Percentiles rank a stretch among this genome's conserved stretches.
Conservation (phyloP, 2,329 filamentous ascomycete species). For the Hymenoscyphus linearis region DNA sequence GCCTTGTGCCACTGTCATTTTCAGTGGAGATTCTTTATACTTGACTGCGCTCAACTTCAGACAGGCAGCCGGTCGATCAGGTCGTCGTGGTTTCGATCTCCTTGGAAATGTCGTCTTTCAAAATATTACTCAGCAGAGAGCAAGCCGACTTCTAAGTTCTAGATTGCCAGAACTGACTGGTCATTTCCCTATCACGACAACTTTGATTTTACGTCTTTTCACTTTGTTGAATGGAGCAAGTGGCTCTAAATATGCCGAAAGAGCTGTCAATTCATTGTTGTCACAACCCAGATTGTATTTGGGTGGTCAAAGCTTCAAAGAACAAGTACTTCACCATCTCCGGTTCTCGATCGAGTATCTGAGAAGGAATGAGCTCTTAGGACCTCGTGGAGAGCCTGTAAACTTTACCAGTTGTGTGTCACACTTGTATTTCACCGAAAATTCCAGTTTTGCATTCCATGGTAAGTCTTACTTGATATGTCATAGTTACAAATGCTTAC, state of each 20-base stretch:
- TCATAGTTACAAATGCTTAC: slow-evolving; percentile 11
- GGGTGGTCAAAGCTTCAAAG: slow-evolving; percentile 61
- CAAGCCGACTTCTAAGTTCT: slow-evolving; percentile 66
- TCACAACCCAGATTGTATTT: slow-evolving; percentile 67
- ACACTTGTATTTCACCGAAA: slow-evolving; percentile 73
- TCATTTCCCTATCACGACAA: slow-evolving; percentile 73
- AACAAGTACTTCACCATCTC: slow-evolving; percentile 68
- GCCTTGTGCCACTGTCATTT: slow-evolving; percentile 78
- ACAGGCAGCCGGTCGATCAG: slow-evolving; percentile 71
- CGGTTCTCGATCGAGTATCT: slow-evolving; percentile 80
- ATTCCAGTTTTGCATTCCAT: slow-evolving; percentile 71
- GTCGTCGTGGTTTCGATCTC: slow-evolving; percentile 73
- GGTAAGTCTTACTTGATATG: slow-evolving; percentile 28
- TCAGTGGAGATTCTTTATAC: slow-evolving; percentile 67
- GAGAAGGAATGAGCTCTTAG: slow-evolving; percentile 61
- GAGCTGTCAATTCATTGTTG: slow-evolving; percentile 60
- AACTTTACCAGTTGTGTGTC: slow-evolving; percentile 68
- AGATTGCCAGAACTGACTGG: slow-evolving; percentile 68
- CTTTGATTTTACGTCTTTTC: slow-evolving; percentile 63
- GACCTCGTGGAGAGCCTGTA: slow-evolving; percentile 53
- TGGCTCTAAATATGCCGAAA: slow-evolving; percentile 54
- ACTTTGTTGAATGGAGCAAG: slow-evolving; percentile 62
- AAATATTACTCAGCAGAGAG: slow-evolving; percentile 54
- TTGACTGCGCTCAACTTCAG: slow-evolving; percentile 72
- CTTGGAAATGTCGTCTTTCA: slow-evolving; percentile 79